Base-by-base conservation (phyloP, 176 grass and related monocot genomes). In the Avena eriantha region DNA sequence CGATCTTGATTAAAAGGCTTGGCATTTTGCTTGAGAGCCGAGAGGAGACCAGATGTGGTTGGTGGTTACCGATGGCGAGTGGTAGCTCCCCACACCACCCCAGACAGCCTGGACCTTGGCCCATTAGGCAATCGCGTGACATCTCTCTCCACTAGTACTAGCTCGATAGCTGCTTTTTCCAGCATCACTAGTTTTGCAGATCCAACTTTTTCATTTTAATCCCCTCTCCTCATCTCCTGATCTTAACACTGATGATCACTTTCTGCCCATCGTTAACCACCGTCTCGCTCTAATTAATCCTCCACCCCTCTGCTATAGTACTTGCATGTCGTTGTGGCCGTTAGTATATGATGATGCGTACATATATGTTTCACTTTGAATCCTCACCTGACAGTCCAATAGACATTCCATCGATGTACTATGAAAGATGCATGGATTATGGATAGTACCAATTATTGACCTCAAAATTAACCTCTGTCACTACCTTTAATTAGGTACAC, bases 401-500 rank as follows among this genome's bases (percentile, higher is more conserved):
- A 70, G 76, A 77, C 77, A 82, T 78, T 82, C 71, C 71, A 35
- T 60, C 26, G 1, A 31, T 65, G 61, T 65, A 65, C 39, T 41
- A 41, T 29, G 24, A 7, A 65, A 65, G 26, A 66, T 66, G 13
- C 26, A 66, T 31, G 61, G 61, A 16, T 66, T 31, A 33, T 31
- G 24, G 61, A 66, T 33, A 33, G 41, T 47, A 22, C 33, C 23
- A 45, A 80, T 11, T 33, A 46, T 36, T 58, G 15, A 48, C 49
- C 15, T 7, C 7, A 15, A 14, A 89, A 88, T 59, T 79, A 79
- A 60, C 36, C 13, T 45, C 7, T 29, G 77, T 82, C 78, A 47
- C 2, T 21, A 85, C 64, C 84, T 93, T 88, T 90, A 93, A 79
- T 90, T 93, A 93, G 91, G 88, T 93, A 87, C 67, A 63, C 69